Base-by-base conservation (phyloP, 352 stramenopile species). In the Globisporangium abappressorium region DNA sequence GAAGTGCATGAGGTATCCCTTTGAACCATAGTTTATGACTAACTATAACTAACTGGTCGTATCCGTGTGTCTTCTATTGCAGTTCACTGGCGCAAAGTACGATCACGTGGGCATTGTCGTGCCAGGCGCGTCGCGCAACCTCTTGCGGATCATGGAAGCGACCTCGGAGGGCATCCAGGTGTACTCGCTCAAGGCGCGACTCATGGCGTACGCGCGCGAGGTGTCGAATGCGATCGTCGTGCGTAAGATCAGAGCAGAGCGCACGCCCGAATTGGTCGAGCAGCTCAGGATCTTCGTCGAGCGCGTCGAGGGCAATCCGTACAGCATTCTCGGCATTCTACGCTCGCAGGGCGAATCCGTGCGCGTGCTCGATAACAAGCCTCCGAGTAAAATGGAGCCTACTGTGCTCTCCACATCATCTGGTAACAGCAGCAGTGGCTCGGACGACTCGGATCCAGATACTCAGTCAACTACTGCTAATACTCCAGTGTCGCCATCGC, bases 101-200 rank as follows among this genome's bases (percentile, higher is more conserved):
- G 87, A 95, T 58, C 87, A 95, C 49, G 85, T 90, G 36, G 87
- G 81, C 0, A 90, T 95, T 18, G 85, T 95, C 15, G 84, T 94
- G 0, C 87, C 87, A 3, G 85, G 85, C 1, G 75, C 77, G 9
- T 90, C 84, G 0, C 74, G 66, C 0, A 77, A 84, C 8, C 69
- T 93, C 15, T 66, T 92, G n/a, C 79, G 84, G 0, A 89, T 95
- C 28, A 78, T 95, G 57, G 87, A 95, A 62, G 86, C 87, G 5
- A 95, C 87, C 0, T 85, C 81, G 0, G 85, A 93, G 38, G 87
- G 87, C 6, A 92, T 92, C 26, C 84, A 94, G 41, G 80, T 93
- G 28, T 93, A 94, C 63, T 81, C 84, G 8, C 72, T 95, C 8
- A 95, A 94, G 64, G 55, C 82, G 18, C 77, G 87, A 12, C 73